Evolutionary conservation across 1,284 basidiomycete genomes (phyloP).

Genomic region (Hypsizygus ulmarius): DNA sequence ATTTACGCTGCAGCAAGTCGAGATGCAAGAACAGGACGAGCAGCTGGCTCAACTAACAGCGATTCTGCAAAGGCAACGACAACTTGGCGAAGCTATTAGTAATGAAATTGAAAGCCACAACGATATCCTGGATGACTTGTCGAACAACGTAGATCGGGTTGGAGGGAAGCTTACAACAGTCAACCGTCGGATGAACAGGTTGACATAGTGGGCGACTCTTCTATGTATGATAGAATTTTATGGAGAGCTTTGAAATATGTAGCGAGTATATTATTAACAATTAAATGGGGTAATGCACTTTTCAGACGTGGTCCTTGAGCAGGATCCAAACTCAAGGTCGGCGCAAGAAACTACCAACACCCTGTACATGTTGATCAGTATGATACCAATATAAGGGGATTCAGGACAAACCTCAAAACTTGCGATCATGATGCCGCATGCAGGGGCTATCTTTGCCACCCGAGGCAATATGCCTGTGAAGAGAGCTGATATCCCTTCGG

Average conservation of each 20-base stretch:
- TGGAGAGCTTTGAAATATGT: constrained; percentile 16
- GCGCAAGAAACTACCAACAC: constrained; percentile 50
- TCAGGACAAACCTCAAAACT: constrained; percentile 77
- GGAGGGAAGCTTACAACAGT: constrained; percentile 76
- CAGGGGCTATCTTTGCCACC: constrained; percentile 96
- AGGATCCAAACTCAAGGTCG: constrained; percentile 24
- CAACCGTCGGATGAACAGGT: constrained; percentile 77
- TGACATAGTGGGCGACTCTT: constrained; percentile 41
- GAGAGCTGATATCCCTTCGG: constrained; percentile 77
- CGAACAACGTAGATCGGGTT: constrained; percentile 70
- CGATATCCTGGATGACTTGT: constrained; percentile 81
- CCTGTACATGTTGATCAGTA: constrained; percentile 35
- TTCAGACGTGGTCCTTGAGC: constrained; percentile 9
- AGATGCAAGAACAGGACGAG: constrained; percentile 83
- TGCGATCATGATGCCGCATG: constrained; percentile 97
- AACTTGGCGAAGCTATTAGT: constrained; percentile 86
- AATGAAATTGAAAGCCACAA: constrained; percentile 84
- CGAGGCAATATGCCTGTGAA: constrained; percentile 88
- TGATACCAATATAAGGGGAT: neutral
- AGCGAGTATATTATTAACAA: constrained; percentile 16
- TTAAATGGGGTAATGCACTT: constrained; percentile 12
- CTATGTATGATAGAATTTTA: constrained; percentile 12
- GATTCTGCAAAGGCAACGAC: constrained; percentile 82
- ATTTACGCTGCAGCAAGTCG: constrained; percentile 73
- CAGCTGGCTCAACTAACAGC: constrained; percentile 79